Evolutionary conservation across 2,329 filamentous ascomycete genomes (phyloP).

Genomic region (Bipolaris cookei): DNA sequence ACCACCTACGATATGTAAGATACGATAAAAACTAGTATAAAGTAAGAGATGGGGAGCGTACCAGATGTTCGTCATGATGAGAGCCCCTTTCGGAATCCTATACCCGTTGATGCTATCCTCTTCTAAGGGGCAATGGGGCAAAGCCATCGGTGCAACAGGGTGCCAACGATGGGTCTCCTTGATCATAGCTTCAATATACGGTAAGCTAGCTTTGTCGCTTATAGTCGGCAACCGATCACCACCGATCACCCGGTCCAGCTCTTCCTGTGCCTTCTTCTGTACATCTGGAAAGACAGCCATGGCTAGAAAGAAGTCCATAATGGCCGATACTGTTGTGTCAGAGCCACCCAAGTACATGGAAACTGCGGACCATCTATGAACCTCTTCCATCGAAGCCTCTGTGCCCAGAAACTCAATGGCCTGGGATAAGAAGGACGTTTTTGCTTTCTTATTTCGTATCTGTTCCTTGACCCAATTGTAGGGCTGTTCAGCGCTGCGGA

Average conservation of each 20-base stretch:
- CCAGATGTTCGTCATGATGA: constrained; percentile 51
- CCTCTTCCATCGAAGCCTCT: constrained; percentile 42
- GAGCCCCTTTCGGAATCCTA: constrained; percentile 52
- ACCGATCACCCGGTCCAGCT: constrained; percentile 59
- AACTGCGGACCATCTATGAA: constrained; percentile 53
- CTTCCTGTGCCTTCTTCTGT: constrained; percentile 56
- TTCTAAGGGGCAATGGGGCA: constrained; percentile 42
- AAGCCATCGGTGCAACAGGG: constrained; percentile 39
- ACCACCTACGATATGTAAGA: constrained; percentile 41
- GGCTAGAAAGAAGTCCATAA: constrained; percentile 58
- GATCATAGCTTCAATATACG: constrained; percentile 45
- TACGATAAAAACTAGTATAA: not conserved
- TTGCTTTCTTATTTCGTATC: constrained; percentile 41
- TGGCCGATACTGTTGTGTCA: constrained; percentile 53
- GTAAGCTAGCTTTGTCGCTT: constrained; percentile 54
- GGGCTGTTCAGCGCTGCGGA: constrained; percentile 47
- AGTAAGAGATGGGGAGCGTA: constrained; percentile 18
- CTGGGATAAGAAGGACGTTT: constrained; percentile 51
- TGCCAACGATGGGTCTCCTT: constrained; percentile 56
- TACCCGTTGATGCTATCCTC: constrained; percentile 50
- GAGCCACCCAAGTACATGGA: constrained; percentile 56
- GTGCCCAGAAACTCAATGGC: constrained; percentile 44
- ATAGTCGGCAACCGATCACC: constrained; percentile 55
- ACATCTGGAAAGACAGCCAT: constrained; percentile 59
- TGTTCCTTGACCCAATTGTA: constrained; percentile 55